phyloP scores from a whole-genome alignment of 1,284 basidiomycete species.

The Tilletia caries region DNA sequence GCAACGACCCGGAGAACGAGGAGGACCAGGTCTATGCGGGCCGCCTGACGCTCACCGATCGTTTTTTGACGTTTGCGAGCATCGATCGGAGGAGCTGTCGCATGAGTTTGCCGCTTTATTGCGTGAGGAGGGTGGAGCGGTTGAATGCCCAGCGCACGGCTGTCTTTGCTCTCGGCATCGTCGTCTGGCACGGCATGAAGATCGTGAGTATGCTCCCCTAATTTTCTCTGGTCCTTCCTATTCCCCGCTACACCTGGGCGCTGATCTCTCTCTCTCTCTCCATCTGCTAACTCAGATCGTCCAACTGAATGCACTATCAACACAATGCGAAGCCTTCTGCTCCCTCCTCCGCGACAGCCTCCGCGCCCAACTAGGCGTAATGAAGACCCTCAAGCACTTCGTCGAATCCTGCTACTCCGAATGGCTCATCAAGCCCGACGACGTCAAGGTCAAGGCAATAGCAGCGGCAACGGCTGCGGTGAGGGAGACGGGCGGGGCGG shows the following conservation, averaged over 20 bases:
- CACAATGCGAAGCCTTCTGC: slow-evolving; percentile 92
- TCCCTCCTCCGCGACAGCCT: slow-evolving; percentile 81
- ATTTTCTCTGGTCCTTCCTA: no score
- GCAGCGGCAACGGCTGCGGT: slow-evolving; percentile 19
- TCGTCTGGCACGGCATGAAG: slow-evolving; percentile 94
- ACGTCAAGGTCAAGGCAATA: slow-evolving; percentile 18
- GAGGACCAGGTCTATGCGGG: slow-evolving; percentile 59
- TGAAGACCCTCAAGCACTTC: slow-evolving; percentile 90
- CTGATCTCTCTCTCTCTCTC: not conserved
- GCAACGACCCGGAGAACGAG: slow-evolving; percentile 24
- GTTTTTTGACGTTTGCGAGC: slow-evolving; percentile 86
- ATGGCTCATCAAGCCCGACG: slow-evolving; percentile 63
- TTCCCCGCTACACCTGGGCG: not conserved
- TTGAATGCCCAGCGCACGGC: slow-evolving; percentile 64
- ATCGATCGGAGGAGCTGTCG: slow-evolving; percentile 77
- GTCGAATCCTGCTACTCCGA: slow-evolving; percentile 92
- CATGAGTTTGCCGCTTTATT: slow-evolving; percentile 86
- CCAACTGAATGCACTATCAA: slow-evolving; percentile 90
- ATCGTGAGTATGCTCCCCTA: slow-evolving; percentile 56
- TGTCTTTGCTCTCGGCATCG: slow-evolving; percentile 87
- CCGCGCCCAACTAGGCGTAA: slow-evolving; percentile 68
- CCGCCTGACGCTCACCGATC: slow-evolving; percentile 80
- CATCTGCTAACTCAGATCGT: slow-evolving; percentile 69
- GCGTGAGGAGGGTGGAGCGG: slow-evolving; percentile 90
- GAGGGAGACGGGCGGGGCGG: not conserved